Evolutionary conservation across 768 basidiomycete species (phyloP).

Genomic region (Serendipita indica): DNA sequence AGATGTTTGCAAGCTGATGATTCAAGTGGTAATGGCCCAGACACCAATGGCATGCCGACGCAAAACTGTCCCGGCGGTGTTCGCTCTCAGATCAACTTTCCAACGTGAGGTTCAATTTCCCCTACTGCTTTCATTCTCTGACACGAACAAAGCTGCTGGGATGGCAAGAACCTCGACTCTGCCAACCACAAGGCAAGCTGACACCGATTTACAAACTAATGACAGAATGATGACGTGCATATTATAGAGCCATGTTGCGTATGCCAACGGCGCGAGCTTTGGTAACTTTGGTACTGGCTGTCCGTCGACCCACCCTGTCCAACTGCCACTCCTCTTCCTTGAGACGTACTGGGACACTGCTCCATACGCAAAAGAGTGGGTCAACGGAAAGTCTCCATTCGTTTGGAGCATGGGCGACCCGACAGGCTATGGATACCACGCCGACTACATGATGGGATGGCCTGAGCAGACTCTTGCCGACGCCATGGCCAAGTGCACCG

Average conservation of each 20-base stretch:
- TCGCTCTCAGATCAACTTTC: conserved; percentile 1
- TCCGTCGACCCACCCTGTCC: conserved; percentile 13
- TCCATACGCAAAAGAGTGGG: conserved; percentile 11
- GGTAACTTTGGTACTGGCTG: conserved; percentile 14
- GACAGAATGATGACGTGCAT: conserved; percentile 28
- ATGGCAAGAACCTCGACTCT: conserved; percentile 13
- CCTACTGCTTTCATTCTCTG: neutral
- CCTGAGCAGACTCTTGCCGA: conserved; percentile 3
- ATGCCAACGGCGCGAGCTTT: conserved; percentile 12
- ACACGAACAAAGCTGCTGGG: conserved; percentile 9
- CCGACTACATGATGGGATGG: conserved; percentile 14
- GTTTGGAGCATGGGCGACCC: conserved; percentile 14
- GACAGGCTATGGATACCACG: conserved; percentile 14
- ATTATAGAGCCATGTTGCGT: conserved; percentile 9
- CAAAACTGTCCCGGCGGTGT: conserved; percentile 10
- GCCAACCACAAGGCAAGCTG: conserved; percentile 11
- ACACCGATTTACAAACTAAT: neutral
- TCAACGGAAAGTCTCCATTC: conserved; percentile 13
- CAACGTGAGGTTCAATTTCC: conserved; percentile 20
- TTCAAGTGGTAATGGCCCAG: conserved; percentile 3
- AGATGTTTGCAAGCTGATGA: conserved; percentile 8
- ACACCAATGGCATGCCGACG: conserved; percentile 13
- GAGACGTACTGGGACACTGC: conserved; percentile 14
- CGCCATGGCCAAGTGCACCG: conserved; percentile 11
- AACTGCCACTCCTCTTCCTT: conserved; percentile 12